Evolutionary conservation across 352 stramenopile genomes (phyloP), one percentile per base, ranked within the genome.

Genomic region (Aphanomyces stellatus): DNA sequence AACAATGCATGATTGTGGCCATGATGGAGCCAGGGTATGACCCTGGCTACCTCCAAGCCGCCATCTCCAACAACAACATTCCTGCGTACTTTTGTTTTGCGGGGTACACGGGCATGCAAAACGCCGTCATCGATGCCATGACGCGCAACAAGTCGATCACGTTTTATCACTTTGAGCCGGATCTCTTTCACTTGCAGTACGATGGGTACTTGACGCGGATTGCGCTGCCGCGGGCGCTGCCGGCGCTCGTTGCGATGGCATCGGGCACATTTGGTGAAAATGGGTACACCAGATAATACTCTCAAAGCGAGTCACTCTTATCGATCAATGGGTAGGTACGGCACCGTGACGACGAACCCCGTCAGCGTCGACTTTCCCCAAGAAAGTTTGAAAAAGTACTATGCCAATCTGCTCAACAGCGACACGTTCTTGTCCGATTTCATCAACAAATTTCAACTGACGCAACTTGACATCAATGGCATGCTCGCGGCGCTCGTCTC

Each of bases 81-180:
- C 78, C 78, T 2, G 75, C 80, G 0, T 88, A 87, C 71, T 87
- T 88, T 37, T 88, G 78, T 65, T 88, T 86, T 51, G 46, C 84
- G 25, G 77, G 77, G 0, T 82, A 82, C 37, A 67, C 53, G 5
- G 74, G 55, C 8, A 63, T 80, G 8, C 28, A 69, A 10, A 34
- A 19, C n/a, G 87, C 78, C 42, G 76, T 71, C 3, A 43, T 76
- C 10, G 70, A 77, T 1, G 69, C 66, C 31, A 73, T 76, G 37
- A n/a, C 40, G 4, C 53, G 62, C 3, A 63, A 67, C 0, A 24
- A 22, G 1, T 64, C 71, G 1, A 76, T 87, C 24, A 24, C 85
- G 0, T 88, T 88, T 60, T 84, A 82, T 43, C 72, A 86, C 48
- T 86, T 70, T 25, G 57, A 84, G 65, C 80, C 80, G 4, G 78